Evolutionary conservation across 345 rosid species (phyloP).

Genomic region (Gossypium ekmanianum): DNA sequence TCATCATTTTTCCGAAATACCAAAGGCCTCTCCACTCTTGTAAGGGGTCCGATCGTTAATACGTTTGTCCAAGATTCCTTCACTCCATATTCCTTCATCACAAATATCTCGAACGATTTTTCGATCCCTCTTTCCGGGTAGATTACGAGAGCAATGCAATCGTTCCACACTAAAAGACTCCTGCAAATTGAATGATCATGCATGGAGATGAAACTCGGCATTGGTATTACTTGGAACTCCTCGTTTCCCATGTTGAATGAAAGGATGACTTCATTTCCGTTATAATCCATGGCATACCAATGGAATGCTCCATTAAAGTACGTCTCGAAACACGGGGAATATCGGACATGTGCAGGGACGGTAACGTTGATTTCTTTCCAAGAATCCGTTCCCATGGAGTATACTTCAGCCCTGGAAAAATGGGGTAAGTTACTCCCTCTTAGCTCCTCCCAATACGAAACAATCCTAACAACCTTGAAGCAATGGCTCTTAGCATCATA

Average conservation of each 20-base stretch:
- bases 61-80: conserved; percentile 2
- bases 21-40: background rate
- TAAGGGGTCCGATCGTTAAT: background rate
- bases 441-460: conserved; percentile 11
- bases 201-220: background rate
- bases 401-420: conserved; percentile 12
- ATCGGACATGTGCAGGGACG: conserved; percentile 8
- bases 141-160: background rate
- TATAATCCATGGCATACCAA: conserved; percentile 2
- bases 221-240: background rate
- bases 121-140: background rate
- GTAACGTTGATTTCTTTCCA: conserved; percentile 13
- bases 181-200: background rate
- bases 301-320: conserved; percentile 14
- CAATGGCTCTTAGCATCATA: conserved; percentile 6
- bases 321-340: conserved; percentile 10
- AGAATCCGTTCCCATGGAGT: conserved; percentile 3
- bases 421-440: background rate
- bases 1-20: conserved; percentile 2
- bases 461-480: conserved; percentile 12
- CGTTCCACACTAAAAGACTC: background rate
- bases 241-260: conserved; percentile 11
- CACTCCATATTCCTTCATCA: conserved; percentile 8
- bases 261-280: conserved; percentile 8
- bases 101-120: background rate